phyloP scores from a whole-genome alignment of 306 rosid species.

The Astragalus glycyphyllos region DNA sequence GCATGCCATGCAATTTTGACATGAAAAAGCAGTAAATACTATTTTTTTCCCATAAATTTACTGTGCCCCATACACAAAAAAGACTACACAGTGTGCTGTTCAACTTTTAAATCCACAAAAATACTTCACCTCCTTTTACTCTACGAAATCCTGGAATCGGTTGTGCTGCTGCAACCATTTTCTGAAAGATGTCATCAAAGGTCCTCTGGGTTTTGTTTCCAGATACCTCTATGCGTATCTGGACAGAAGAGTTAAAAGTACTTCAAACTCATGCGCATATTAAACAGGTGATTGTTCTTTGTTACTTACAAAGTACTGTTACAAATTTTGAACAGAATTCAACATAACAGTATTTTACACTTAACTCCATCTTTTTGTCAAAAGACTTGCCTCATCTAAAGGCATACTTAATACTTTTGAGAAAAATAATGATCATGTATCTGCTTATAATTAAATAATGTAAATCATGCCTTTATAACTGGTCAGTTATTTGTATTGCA shows the following conservation, averaged over 20 bases:
- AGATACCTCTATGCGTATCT: slow-evolving; percentile 72
- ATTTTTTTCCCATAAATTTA: background rate
- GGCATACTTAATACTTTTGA: slow-evolving; percentile 12
- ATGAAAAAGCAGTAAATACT: slow-evolving; percentile 10
- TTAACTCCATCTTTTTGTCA: too few relatives aligned
- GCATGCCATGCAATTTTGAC: background rate
- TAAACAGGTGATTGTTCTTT: background rate
- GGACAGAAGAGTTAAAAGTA: slow-evolving; percentile 35
- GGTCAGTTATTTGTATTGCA: background rate
- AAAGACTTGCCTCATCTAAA: slow-evolving; percentile 1
- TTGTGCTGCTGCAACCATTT: slow-evolving; percentile 89
- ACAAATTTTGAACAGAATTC: background rate
- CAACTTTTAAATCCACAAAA: slow-evolving; percentile 27
- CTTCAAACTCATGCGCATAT: background rate
- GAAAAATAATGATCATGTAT: slow-evolving; percentile 23
- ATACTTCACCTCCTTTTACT: slow-evolving; percentile 83
- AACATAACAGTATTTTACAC: too few relatives aligned
- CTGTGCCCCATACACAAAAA: background rate
- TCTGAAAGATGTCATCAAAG: slow-evolving; percentile 67
- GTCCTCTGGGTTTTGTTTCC: slow-evolving; percentile 68
- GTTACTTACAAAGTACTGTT: too few relatives aligned
- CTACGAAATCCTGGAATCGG: slow-evolving; percentile 96
- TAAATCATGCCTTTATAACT: slow-evolving; percentile 3
- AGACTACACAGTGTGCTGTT: slow-evolving; percentile 19
- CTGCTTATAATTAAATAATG: slow-evolving; percentile 13